Evolutionary conservation across 2,329 filamentous ascomycete species (phyloP), one percentile per base, ranked within the genome.

Genomic region (Penicillium sp.): DNA sequence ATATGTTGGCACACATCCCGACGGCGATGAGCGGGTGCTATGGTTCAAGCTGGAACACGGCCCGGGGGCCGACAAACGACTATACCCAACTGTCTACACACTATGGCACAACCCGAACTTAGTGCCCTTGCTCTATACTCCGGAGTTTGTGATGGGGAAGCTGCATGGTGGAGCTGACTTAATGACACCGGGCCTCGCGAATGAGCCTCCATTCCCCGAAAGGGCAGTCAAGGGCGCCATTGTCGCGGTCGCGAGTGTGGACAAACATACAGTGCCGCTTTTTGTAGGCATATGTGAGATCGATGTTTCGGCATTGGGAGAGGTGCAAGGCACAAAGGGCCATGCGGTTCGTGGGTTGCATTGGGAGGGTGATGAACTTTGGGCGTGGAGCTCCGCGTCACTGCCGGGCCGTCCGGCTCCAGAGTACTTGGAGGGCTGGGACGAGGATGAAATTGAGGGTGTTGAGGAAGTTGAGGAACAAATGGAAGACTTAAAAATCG

Each of bases 331-430:
- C 0, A 76, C 78, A 14, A 87, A 84, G 66, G 86, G 86, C 0
- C 82, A 84, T 72, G 86, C 86, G 1, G 85, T 89, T 10, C 79
- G 83, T 60, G 85, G 82, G 4, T 73, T 88, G 47, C 86, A 89
- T 66, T 89, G 86, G 86, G 79, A 81, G 58, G 85, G 86, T 1
- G 86, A 89, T 72, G 86, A 89, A 72, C 67, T 88, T n/a, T 89
- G 85, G 85, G 76, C 77, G 5, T 87, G 84, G 82, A 85, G 80
- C 64, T 76, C 79, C 32, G 76, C 74, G 29, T 82, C 79, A 5
- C 80, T 77, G 56, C 77, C 81, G 18, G 85, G 84, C 10, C 73
- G 74, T 38, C 72, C 78, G 16, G 74, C 81, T 13, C 85, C 85
- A 1, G 79, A 80, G 29, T 72, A 78, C 13, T 66, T 87, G 16